Percentiles rank a stretch among this genome's conserved stretches.
These are phyloP conservation scores for Saturnispora halmiae DNA, from an alignment of 805 yeast species.

Conservation along the genomic window DNA sequence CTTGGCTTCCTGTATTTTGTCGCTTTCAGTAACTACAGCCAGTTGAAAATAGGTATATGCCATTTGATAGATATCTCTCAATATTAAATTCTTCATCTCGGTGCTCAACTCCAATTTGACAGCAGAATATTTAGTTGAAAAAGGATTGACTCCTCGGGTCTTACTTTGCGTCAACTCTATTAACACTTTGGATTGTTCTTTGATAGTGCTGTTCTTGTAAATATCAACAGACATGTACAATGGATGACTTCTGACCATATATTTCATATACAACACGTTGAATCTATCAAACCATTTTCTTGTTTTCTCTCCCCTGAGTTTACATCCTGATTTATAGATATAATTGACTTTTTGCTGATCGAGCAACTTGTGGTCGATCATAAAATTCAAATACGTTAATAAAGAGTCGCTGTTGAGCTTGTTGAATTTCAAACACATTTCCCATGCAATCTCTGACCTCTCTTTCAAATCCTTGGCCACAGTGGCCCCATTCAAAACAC, in stretches of 20 bases:
- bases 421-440: constrained; percentile 17
- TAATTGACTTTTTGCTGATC: constrained; percentile 21
- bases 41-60: constrained; percentile 17
- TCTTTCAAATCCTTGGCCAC: neutral
- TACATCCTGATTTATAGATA: constrained; percentile 18
- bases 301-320: constrained; percentile 14
- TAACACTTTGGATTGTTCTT: neutral
- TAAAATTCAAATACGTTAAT: constrained; percentile 23
- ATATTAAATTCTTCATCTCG: constrained; percentile 15
- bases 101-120: constrained; percentile 17
- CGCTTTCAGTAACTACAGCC: constrained; percentile 11
- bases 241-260: constrained; percentile 22
- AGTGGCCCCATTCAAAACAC: constrained; percentile 19
- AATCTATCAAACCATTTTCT: constrained; percentile 26
- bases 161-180: neutral
- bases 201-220: constrained; percentile 14
- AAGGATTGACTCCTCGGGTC: constrained; percentile 25
- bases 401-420: constrained; percentile 22
- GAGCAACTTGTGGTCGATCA: constrained; percentile 19
- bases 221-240: constrained; percentile 18
- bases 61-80: constrained; percentile 24
- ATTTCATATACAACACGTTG: constrained; percentile 26
- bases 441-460: constrained; percentile 22
- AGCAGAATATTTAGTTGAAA: constrained; percentile 19
- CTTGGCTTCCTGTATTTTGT: constrained; percentile 11